Evolutionary conservation across 345 rosid genomes (phyloP).

Genomic region (Schrenkiella parvula): DNA sequence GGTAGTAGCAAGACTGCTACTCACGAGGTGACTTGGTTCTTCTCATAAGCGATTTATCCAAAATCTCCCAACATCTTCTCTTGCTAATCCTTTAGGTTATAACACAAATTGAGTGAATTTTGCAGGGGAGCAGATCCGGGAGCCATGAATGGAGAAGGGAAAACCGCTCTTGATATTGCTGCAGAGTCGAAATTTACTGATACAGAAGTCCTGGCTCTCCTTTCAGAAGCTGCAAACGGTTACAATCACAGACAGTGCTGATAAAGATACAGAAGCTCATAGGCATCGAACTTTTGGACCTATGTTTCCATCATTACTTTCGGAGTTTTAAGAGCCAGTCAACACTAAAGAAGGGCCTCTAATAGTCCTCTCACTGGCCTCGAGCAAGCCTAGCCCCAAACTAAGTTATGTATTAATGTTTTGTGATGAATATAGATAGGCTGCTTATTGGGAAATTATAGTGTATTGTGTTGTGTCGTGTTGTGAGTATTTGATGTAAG

Average conservation of each 20-base stretch:
- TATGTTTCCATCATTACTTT: conserved; percentile 1
- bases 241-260: conserved; percentile 32
- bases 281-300: neutral
- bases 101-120: neutral
- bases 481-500: conserved; percentile 25
- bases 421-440: conserved; percentile 28
- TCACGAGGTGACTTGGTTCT: conserved; percentile 59
- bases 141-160: conserved; percentile 58
- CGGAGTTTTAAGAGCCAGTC: conserved; percentile 6
- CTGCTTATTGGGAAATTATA: conserved; percentile 24
- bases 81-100: neutral
- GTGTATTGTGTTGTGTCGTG: conserved; percentile 26
- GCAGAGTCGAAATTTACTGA: conserved; percentile 54
- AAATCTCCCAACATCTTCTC: neutral
- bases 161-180: conserved; percentile 60
- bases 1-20: conserved; percentile 68
- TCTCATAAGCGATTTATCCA: neutral
- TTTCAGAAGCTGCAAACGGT: conserved; percentile 56
- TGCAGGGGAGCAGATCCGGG: conserved; percentile 89
- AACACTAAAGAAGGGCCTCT: conserved; percentile 7
- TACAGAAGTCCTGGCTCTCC: conserved; percentile 54
- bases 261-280: conserved; percentile 3
- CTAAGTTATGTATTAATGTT: conserved; percentile 20
- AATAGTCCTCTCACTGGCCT: neutral
- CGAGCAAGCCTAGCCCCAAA: conserved; percentile 10